Evolutionary conservation across 139 green algal species (phyloP), one percentile per base, ranked within the genome.

Genomic region (Deuterostichococcus epilithicus): DNA sequence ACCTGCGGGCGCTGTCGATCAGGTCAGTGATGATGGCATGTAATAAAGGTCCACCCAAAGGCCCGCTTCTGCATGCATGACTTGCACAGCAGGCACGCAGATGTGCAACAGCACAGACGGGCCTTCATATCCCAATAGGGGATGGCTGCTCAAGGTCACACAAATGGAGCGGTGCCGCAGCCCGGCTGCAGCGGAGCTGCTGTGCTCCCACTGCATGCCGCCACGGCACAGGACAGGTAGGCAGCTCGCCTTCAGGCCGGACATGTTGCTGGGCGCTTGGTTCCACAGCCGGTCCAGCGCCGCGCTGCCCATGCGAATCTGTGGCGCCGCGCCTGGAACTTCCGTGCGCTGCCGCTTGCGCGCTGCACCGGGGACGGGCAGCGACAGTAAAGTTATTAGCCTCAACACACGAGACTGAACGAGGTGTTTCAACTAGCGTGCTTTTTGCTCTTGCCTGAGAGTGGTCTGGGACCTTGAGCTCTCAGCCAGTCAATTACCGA

Each of bases 251-350:
- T 63, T 42, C 72, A 77, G 34, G 33, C 58, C 47, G 35, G 30
- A 81, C 39, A 87, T 23, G 78, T 88, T 87, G 80, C 85, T 78
- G 28, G 80, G 70, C 22, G 80, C 81, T 2, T 84, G 58, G 76
- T 88, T 88, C 85, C 85, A 88, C 65, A 90, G 83, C 66, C 80
- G 68, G 76, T 87, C 79, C 60, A 88, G 79, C 72, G 80, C 79
- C 13, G 68, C 60, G 0, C 70, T 76, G n/a, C 84, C 84, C 67
- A 88, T 52, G 34, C 69, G 67, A 1, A 87, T 38, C 33, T 77
- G 73, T 32, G 68, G 86, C 2, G 70, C 34, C 6, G 77, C 63
- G n/a, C 80, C 77, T 1, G 69, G 71, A 39, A 70, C 39, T 32
- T 77, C 67, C 37, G 37, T 68, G 3, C 66, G 73, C 81, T 84